Evolutionary conservation across 1,139 yeast genomes (phyloP).

Genomic region (Suhomyces guaymorum): DNA sequence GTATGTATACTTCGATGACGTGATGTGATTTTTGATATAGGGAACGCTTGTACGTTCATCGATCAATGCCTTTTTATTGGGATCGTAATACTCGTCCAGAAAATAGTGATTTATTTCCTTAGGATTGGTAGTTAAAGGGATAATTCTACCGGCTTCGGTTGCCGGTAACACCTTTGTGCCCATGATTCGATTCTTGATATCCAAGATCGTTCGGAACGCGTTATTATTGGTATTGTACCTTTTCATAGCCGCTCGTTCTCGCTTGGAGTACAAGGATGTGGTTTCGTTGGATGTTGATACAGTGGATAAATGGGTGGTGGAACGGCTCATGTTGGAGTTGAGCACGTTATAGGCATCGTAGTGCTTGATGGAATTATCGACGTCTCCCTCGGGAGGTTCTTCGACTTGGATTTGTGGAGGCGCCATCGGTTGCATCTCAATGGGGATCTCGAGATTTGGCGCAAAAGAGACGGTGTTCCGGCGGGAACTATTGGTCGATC

Average conservation of each 20-base stretch:
- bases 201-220: constrained; percentile 19
- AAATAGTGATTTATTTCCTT: constrained; percentile 30
- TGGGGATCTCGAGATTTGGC: constrained; percentile 11
- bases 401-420: constrained; percentile 12
- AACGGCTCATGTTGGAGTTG: constrained; percentile 23
- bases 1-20: constrained; percentile 83
- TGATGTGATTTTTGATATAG: constrained; percentile 66
- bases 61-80: constrained; percentile 33
- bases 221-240: constrained; percentile 17
- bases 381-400: constrained; percentile 7
- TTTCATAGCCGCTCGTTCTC: constrained; percentile 24
- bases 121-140: constrained; percentile 60
- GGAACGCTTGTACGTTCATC: constrained; percentile 72
- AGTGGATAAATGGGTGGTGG: constrained; percentile 33
- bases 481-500: too few relatives aligned
- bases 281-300: constrained; percentile 22
- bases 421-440: constrained; percentile 12
- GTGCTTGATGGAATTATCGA: constrained; percentile 1
- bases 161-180: constrained; percentile 49
- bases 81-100: constrained; percentile 31
- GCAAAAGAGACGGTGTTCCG: constrained; percentile 3
- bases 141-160: constrained; percentile 68
- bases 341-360: constrained; percentile 18
- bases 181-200: constrained; percentile 35
- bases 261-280: constrained; percentile 24